Evolutionary conservation across 805 yeast species (phyloP).

Genomic region (Candida chauliodis): DNA sequence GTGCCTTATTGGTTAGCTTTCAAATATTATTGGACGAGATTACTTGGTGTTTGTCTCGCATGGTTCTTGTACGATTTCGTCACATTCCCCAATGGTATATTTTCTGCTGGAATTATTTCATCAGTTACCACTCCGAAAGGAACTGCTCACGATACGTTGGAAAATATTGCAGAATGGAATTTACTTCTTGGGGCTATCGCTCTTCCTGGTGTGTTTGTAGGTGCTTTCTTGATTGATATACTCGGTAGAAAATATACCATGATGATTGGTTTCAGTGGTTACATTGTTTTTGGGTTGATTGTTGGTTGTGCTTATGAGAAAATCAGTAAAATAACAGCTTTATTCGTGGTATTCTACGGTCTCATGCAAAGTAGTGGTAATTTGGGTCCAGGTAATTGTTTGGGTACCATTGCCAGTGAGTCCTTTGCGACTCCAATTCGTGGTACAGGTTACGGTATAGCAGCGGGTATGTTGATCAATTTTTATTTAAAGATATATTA

Average conservation of each 20-base stretch:
- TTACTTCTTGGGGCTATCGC: conserved; percentile 61
- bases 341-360: conserved; percentile 72
- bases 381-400: conserved; percentile 74
- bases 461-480: conserved; percentile 37
- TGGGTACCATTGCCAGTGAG: conserved; percentile 66
- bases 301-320: conserved; percentile 63
- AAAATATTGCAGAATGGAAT: conserved; percentile 69
- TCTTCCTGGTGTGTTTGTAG: conserved; percentile 69
- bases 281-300: conserved; percentile 66
- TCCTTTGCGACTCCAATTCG: conserved; percentile 73
- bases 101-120: conserved; percentile 47
- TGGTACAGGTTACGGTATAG: conserved; percentile 70
- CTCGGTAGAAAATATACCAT: conserved; percentile 72
- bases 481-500: neutral
- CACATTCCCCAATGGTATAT: conserved; percentile 72
- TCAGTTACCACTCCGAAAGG: conserved; percentile 27
- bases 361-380: conserved; percentile 57
- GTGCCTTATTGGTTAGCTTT: conserved; percentile 56
- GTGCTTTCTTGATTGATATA: conserved; percentile 60
- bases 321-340: conserved; percentile 52
- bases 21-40: conserved; percentile 64
- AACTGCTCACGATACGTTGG: conserved; percentile 32
- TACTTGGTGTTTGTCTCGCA: conserved; percentile 67
- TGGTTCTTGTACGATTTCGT: conserved; percentile 84
- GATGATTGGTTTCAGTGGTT: conserved; percentile 68